Conservation (phyloP, 2,329 filamentous ascomycete genomes). For the Phialemonium atrogriseum region DNA sequence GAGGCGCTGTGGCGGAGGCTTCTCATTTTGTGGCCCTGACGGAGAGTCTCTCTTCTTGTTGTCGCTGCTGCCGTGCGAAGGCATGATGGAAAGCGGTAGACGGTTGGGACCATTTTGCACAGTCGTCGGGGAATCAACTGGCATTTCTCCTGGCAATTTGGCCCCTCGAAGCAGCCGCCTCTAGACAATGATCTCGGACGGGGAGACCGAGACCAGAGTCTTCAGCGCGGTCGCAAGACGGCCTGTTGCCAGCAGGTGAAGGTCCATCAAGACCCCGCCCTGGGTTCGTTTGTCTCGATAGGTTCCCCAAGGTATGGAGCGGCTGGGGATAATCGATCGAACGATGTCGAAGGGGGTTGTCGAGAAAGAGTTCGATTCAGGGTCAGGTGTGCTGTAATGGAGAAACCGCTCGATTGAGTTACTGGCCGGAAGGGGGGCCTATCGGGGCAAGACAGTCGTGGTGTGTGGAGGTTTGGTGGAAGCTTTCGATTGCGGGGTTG, state of each 20-base stretch:
- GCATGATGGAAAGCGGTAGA: conserved; percentile 18
- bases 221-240: conserved; percentile 53
- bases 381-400: no score
- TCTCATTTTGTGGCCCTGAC: conserved; percentile 2
- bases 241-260: conserved; percentile 26
- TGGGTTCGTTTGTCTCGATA: no score
- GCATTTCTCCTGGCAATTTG: conserved; percentile 20
- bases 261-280: conserved; percentile 27
- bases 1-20: conserved; percentile 32
- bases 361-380: no score
- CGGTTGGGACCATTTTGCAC: conserved; percentile 33
- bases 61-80: conserved; percentile 11
- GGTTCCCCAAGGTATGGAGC: no score
- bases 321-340: no score
- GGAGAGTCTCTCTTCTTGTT: conserved; percentile 7
- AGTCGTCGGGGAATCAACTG: conserved; percentile 29
- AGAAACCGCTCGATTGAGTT: no score
- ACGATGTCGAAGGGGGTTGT: no score
- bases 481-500: conserved; percentile 4
- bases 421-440: no score
- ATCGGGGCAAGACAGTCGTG: no score
- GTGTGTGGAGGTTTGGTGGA: not conserved
- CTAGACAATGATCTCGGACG: conserved; percentile 39
- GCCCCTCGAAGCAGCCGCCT: conserved; percentile 24
- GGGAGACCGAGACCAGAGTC: conserved; percentile 39